phyloP scores from a whole-genome alignment of 129 eudicot species.

The Tanacetum coccineum region DNA sequence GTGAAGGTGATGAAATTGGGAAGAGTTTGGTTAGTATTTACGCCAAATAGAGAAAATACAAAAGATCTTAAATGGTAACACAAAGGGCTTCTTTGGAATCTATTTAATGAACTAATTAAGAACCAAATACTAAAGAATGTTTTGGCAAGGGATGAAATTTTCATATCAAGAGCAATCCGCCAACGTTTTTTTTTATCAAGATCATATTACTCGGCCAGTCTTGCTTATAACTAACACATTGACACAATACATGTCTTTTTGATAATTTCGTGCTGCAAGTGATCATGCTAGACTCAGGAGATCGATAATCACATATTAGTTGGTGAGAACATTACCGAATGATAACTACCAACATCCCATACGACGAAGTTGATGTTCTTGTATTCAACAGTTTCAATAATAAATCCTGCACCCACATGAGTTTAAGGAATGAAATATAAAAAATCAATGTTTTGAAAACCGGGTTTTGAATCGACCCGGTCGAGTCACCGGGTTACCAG shows the following conservation, averaged over 20 bases:
- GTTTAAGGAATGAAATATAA: background rate
- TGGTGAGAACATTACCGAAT: conserved; percentile 32
- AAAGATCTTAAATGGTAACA: too few species aligned
- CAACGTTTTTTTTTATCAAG: background rate
- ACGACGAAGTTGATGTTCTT: conserved; percentile 47
- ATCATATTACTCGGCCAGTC: background rate
- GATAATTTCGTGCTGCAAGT: conserved; percentile 2
- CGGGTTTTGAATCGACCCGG: too few species aligned
- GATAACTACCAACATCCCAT: conserved; percentile 55
- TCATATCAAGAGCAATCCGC: background rate
- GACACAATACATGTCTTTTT: background rate
- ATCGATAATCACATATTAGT: background rate
- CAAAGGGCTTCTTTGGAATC: too few species aligned
- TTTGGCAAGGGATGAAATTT: too few species aligned
- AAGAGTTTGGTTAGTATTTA: too few species aligned
- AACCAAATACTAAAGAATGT: too few species aligned
- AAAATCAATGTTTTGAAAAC: too few species aligned
- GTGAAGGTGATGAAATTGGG: too few species aligned
- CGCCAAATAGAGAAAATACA: too few species aligned
- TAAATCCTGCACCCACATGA: conserved; percentile 28
- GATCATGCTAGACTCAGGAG: background rate
- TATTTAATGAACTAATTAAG: too few species aligned
- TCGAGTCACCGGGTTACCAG: too few species aligned
- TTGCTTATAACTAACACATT: background rate
- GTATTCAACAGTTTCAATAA: conserved; percentile 50